Base-by-base conservation (phyloP, 164 flowering plant genomes). In the Magnolia officinalis region DNA sequence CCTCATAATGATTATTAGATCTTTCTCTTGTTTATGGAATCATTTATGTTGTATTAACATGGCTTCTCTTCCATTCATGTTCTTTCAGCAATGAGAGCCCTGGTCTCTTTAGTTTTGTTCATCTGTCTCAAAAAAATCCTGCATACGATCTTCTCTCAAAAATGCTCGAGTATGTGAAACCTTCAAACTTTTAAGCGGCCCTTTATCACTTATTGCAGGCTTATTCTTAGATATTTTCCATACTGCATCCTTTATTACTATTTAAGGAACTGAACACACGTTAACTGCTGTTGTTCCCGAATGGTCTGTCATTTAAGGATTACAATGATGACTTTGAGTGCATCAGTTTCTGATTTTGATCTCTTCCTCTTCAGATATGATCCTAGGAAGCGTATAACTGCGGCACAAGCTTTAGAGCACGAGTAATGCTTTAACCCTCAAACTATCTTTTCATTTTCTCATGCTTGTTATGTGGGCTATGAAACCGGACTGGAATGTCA, bases 321-420 rank as follows among this genome's bases (percentile, higher is more conserved):
- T 37, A 37, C 45, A 14, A 20, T 11, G 72, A 26, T 65, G 8
- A 59, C 68, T 21, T 65, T 8, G n/a, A 26, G 8, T 72, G 9
- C 14, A 59, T 20, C 49, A 16, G 23, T 26, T 24, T 21, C 18
- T 21, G 50, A 18, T 70, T 24, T 51, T 49, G 45, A 18, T 18
- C 20, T 64, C 55, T 31, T 76, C 69, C 73, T 78, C 49, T 89
- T 80, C 89, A 91, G 96, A 80, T 96, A 96, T 83, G 99, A 96
- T 85, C 99, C 99, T 76, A 87, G 84, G 72, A 96, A 93, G 84
- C 92, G 98, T 63, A 81, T 96, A 79, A 92, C 98, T 72, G 99
- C 99, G 66, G 89, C 98, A 74, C 98, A 96, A 82, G 99, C 99
- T 50, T 84, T 96, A 76, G 98, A 96, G 80, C 99, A 96, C 83